A percentile compares a stretch with the other conserved stretches of the same genome.
phyloP scores from a whole-genome alignment of 768 basidiomycete species.

The Gloeostereum incarnatum region DNA sequence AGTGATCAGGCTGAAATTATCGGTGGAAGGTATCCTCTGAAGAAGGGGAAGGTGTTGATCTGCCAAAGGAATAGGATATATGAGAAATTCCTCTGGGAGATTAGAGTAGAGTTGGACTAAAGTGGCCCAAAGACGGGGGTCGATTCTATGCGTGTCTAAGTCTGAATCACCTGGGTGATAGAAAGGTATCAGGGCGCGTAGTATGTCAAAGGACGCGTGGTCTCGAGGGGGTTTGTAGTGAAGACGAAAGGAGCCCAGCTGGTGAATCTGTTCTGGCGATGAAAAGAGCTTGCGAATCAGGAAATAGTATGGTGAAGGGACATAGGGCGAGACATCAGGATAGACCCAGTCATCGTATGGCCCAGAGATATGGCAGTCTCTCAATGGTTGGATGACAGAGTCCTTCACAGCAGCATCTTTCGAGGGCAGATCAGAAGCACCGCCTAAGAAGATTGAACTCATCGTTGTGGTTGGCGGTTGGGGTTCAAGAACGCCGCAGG shows the following conservation, averaged over 20 bases:
- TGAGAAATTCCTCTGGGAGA: conserved; percentile 34
- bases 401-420: no score
- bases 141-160: conserved; percentile 20
- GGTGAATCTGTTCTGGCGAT: conserved; percentile 6
- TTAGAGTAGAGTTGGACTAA: conserved; percentile 49
- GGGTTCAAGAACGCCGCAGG: no score
- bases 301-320: conserved; percentile 5
- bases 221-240: neutral
- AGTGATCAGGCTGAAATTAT: conserved; percentile 55
- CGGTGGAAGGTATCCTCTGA: conserved; percentile 43
- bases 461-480: no score
- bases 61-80: conserved; percentile 40
- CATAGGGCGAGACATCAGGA: conserved; percentile 1
- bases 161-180: conserved; percentile 10
- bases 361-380: neutral
- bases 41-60: conserved; percentile 47
- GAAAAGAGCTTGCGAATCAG: conserved; percentile 6
- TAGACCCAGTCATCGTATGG: conserved; percentile 1
- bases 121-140: conserved; percentile 56
- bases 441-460: no score
- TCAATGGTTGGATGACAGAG: no score
- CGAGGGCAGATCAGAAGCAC: no score
- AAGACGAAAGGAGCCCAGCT: neutral
- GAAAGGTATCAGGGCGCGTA: conserved; percentile 31
- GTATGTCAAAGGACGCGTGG: conserved; percentile 17